phyloP scores from a whole-genome alignment of 768 basidiomycete genomes.

The Panaeolus papilionaceus region DNA sequence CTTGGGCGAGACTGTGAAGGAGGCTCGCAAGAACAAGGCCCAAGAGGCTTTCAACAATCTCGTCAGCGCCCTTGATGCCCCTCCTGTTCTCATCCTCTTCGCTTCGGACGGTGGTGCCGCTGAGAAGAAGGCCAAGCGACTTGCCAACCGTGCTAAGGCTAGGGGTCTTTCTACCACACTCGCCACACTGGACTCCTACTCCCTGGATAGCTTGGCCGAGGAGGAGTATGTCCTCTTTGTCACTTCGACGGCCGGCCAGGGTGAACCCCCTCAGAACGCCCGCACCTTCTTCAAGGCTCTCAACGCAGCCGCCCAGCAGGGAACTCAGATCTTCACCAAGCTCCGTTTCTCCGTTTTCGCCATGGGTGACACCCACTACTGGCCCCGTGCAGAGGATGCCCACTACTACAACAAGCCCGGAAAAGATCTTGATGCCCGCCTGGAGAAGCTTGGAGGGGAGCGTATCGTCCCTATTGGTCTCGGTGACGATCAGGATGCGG shows the following conservation, averaged over 20 bases:
- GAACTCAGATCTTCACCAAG: slow-evolving; percentile 64
- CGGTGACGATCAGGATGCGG: slow-evolving; percentile 97
- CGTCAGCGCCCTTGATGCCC: slow-evolving; percentile 84
- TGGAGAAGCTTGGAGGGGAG: slow-evolving; percentile 81
- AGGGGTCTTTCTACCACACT: slow-evolving; percentile 82
- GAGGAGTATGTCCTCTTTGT: slow-evolving; percentile 86
- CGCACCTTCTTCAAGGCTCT: slow-evolving; percentile 88
- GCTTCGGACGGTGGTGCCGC: slow-evolving; percentile 95
- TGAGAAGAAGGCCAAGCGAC: slow-evolving; percentile 94
- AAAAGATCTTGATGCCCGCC: slow-evolving; percentile 85
- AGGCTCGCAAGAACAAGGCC: slow-evolving; percentile 82
- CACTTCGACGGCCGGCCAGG: slow-evolving; percentile 95
- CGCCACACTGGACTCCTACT: slow-evolving; percentile 81
- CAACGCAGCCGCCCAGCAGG: slow-evolving; percentile 65
- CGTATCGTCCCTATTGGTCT: slow-evolving; percentile 80
- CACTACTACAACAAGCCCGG: slow-evolving; percentile 98
- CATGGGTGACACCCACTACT: slow-evolving; percentile 99
- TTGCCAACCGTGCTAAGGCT: slow-evolving; percentile 81
- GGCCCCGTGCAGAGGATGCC: slow-evolving; percentile 96
- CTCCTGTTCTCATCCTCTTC: slow-evolving; percentile 88
- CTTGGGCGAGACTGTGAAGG: slow-evolving; percentile 83
- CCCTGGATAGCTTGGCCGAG: slow-evolving; percentile 73
- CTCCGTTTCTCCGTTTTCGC: slow-evolving; percentile 87
- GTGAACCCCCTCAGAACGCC: slow-evolving; percentile 97
- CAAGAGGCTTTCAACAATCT: slow-evolving; percentile 86